Evolutionary conservation across 78 protist species (phyloP).

Genomic region (Dictyostelium firmibasis): DNA sequence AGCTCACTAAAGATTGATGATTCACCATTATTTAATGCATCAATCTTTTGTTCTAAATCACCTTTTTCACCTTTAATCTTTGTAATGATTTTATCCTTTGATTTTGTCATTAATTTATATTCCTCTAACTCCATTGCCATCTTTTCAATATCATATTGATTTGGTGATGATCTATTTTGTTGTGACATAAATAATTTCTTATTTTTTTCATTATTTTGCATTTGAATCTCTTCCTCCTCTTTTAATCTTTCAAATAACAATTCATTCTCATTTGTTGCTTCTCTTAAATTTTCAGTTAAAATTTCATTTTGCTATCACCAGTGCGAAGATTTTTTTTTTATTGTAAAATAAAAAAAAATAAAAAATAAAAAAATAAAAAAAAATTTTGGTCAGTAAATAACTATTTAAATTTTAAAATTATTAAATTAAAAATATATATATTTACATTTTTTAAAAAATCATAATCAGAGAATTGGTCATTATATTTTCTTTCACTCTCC

Average conservation of each 20-base stretch:
- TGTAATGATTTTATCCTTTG: slow-evolving; percentile 6
- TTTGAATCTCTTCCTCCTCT: slow-evolving; percentile 1
- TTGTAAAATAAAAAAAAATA: not conserved
- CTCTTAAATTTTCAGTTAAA: slow-evolving; percentile 36
- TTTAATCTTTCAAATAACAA: slow-evolving; percentile 25
- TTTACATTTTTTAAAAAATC: slow-evolving; percentile 45
- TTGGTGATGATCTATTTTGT: slow-evolving; percentile 9
- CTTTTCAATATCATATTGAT: slow-evolving; percentile 7
- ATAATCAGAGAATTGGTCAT: not conserved
- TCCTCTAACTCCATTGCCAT: slow-evolving; percentile 18
- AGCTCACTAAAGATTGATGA: not conserved
- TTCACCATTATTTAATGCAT: not conserved
- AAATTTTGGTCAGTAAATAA: too few relatives aligned
- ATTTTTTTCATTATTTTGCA: not conserved
- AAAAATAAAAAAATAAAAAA: not conserved
- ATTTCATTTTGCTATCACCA: slow-evolving; percentile 73
- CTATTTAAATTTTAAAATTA: not conserved
- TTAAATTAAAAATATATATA: not conserved
- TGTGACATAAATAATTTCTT: not conserved
- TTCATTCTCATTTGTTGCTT: slow-evolving; percentile 56
- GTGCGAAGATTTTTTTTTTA: too few relatives aligned
- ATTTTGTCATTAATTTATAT: not conserved
- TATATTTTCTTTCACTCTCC: slow-evolving; percentile 26
- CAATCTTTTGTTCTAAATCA: not conserved
- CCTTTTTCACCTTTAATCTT: slow-evolving; percentile 33